Evolutionary conservation across 495 filamentous ascomycete species (phyloP), one percentile per base, ranked within the genome.

Genomic region (Podospora comata): DNA sequence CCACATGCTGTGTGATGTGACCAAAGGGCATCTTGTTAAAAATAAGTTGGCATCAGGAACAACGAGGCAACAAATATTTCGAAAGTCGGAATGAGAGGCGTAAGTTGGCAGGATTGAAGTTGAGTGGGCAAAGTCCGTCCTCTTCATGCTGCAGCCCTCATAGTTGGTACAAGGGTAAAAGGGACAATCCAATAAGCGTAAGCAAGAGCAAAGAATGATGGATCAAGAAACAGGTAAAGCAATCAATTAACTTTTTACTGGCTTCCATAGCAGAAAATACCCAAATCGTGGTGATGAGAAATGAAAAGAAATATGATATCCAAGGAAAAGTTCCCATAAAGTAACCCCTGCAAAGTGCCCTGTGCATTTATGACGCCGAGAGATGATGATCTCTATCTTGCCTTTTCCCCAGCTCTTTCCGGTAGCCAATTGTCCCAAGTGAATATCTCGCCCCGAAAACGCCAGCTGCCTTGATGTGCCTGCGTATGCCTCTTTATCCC

Each of bases 321-420:
- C 23, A 18, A 20, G 16, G 32, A 32, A 28, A 61, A 18, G 23
- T 61, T 9, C 23, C 28, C n/a, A 19, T 39, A 44, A 63, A 39
- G 30, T 19, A n/a, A 63, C 5, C n/a, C 27, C 27, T 44, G 30
- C 18, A 61, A 32, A 61, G 32, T 55, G 58, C 39, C 60, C 60
- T 62, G 56, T 65, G 27, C 19, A 65, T 64, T 64, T 53, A 20
- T 5, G 65, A 70, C 68, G 68, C 68, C 68, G 26, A 69, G 64
- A 66, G 68, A 70, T 28, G 48, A 32, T 32, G 32, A 62, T 58
- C 27, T 69, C 63, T 66, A 61, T 66, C 63, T 65, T 55, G 54
- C 65, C 19, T 60, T 28, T 61, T 34, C 62, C n/a, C 34, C 28
- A 48, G 61, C 30, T 63, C 61, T 32, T 20, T 48, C 39, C 39